phyloP scores from a whole-genome alignment of 257 asterid genomes.

The Ophiorrhiza pumila region DNA sequence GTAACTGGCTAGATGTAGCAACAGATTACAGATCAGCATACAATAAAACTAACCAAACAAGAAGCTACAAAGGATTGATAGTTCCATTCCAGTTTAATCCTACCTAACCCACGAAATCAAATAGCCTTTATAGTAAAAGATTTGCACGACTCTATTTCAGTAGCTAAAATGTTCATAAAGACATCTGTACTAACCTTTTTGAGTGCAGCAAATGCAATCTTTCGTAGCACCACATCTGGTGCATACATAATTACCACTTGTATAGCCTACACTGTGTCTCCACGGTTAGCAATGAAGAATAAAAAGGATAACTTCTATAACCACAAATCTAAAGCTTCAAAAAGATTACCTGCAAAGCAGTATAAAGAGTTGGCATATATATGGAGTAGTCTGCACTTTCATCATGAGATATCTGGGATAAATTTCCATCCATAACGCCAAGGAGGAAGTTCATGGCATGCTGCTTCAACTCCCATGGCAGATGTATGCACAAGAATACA shows the following conservation, averaged over 20 bases:
- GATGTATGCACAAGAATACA: slow-evolving; percentile 38
- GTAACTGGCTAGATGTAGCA: slow-evolving; percentile 47
- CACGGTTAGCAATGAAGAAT: slow-evolving; percentile 19
- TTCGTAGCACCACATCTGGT: slow-evolving; percentile 56
- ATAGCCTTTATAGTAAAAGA: neutral
- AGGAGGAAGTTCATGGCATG: slow-evolving; percentile 58
- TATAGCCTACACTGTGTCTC: slow-evolving; percentile 49
- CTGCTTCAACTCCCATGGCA: slow-evolving; percentile 65
- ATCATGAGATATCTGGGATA: slow-evolving; percentile 28
- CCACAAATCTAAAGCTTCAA: neutral
- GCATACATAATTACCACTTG: slow-evolving; percentile 72
- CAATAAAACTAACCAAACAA: neutral
- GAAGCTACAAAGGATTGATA: neutral
- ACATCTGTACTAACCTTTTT: slow-evolving; percentile 45
- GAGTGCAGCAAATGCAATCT: slow-evolving; percentile 56
- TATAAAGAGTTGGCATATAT: slow-evolving; percentile 47
- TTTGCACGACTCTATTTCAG: neutral
- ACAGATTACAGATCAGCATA: slow-evolving; percentile 9
- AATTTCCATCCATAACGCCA: slow-evolving; percentile 51
- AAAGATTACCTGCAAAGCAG: slow-evolving; percentile 60
- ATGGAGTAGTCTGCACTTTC: slow-evolving; percentile 39
- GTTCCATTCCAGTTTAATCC: no score
- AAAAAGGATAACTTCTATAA: neutral
- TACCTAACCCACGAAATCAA: neutral
- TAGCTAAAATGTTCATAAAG: slow-evolving; percentile 19